These are phyloP conservation scores for Dactylonectria macrodidyma DNA, from an alignment of 2,329 filamentous ascomycete species.

Conservation along the genomic window DNA sequence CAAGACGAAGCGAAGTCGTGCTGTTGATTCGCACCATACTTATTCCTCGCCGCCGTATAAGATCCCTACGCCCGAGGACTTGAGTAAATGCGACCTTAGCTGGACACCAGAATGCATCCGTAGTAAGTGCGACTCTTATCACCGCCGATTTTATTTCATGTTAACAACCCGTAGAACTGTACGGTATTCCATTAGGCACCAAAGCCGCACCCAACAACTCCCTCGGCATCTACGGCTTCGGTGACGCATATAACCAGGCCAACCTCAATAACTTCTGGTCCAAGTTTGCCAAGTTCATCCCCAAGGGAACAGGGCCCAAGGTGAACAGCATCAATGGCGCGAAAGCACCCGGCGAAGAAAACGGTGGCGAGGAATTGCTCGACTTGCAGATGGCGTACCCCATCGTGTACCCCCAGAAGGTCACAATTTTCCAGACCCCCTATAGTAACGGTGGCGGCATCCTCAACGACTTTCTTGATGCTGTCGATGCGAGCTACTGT, in stretches of 20 bases:
- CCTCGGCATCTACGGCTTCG: conserved; percentile 5
- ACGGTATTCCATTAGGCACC: conserved; percentile 6
- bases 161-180: conserved; percentile 4
- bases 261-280: conserved; percentile 10
- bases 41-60: not conserved
- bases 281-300: conserved; percentile 6
- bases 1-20: not conserved
- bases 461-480: conserved; percentile 9
- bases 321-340: conserved; percentile 14
- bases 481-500: conserved; percentile 11
- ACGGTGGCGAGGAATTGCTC: not conserved
- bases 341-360: not conserved
- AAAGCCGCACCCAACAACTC: conserved; percentile 12
- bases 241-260: conserved; percentile 6
- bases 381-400: conserved; percentile 15
- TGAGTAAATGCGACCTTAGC: conserved; percentile 4
- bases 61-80: not conserved
- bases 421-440: conserved; percentile 7
- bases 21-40: not conserved
- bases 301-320: conserved; percentile 1
- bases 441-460: conserved; percentile 7
- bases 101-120: conserved; percentile 9
- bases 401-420: conserved; percentile 8
- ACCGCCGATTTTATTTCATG: not conserved
- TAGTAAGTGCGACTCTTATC: not conserved